phyloP scores from a whole-genome alignment of 257 asterid species.

The Nicotiana paniculata region DNA sequence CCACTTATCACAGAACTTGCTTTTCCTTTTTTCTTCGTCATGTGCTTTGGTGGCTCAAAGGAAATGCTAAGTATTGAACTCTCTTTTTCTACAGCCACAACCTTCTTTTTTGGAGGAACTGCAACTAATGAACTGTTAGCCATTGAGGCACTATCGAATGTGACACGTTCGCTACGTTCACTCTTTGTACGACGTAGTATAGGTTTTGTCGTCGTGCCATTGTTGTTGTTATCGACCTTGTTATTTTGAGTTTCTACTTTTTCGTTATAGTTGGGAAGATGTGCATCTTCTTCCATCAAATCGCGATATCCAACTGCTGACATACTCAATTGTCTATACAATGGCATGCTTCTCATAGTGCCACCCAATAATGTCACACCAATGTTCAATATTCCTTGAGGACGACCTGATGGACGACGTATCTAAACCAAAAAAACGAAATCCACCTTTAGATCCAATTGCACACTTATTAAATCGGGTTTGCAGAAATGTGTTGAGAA shows the following conservation, averaged over 20 bases:
- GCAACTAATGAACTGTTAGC: constrained; percentile 37
- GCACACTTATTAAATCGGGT: not conserved
- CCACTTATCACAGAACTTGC: constrained; percentile 79
- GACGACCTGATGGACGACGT: constrained; percentile 64
- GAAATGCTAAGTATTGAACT: constrained; percentile 59
- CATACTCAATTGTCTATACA: constrained; percentile 33
- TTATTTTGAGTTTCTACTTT: not conserved
- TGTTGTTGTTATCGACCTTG: not conserved
- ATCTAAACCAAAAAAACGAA: constrained; percentile 26
- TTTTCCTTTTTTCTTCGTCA: constrained; percentile 31
- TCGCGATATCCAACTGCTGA: constrained; percentile 22
- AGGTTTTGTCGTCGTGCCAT: constrained; percentile 5
- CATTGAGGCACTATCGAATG: constrained; percentile 28
- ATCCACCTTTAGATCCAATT: not conserved
- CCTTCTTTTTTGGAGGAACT: constrained; percentile 14
- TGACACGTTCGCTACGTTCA: constrained; percentile 54
- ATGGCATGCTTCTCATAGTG: constrained; percentile 73
- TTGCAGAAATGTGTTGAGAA: no score
- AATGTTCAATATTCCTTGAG: constrained; percentile 56
- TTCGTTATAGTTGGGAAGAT: constrained; percentile 10
- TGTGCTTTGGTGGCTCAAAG: constrained; percentile 30
- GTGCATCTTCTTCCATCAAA: constrained; percentile 31
- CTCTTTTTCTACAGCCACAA: constrained; percentile 26
- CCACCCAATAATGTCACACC: constrained; percentile 76
- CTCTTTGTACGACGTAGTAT: constrained; percentile 48